phyloP scores from a whole-genome alignment of 2,329 filamentous ascomycete species.

The Ploettnerulaceae sp. region DNA sequence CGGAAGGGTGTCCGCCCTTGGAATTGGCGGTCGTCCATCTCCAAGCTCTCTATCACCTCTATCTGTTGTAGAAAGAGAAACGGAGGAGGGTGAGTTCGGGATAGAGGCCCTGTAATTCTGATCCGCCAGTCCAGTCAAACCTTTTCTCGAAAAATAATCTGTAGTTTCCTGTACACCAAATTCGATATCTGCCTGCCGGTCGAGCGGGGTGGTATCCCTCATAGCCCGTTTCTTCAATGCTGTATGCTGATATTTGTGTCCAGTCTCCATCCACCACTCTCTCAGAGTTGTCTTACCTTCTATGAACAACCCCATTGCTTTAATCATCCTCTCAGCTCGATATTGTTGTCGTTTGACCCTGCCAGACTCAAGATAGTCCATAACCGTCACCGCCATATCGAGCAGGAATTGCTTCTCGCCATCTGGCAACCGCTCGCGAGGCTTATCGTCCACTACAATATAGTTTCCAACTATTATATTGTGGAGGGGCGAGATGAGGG shows the following conservation, averaged over 20 bases:
- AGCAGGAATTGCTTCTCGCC: slow-evolving; percentile 50
- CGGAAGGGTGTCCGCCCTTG: slow-evolving; percentile 16
- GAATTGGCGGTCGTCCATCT: slow-evolving; percentile 20
- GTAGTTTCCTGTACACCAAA: slow-evolving; percentile 31
- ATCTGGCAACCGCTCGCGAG: slow-evolving; percentile 45
- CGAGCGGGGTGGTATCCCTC: slow-evolving; percentile 13
- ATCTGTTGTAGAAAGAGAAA: slow-evolving; percentile 4
- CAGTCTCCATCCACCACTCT: slow-evolving; percentile 30
- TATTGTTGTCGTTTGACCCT: slow-evolving; percentile 47
- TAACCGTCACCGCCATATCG: slow-evolving; percentile 51
- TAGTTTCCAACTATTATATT: slow-evolving; percentile 56
- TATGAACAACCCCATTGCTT: slow-evolving; percentile 50
- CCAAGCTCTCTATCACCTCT: slow-evolving; percentile 9
- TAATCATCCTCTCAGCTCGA: slow-evolving; percentile 49
- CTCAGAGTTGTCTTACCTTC: slow-evolving; percentile 42
- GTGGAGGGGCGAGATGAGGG: slow-evolving; percentile 50
- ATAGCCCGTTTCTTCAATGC: slow-evolving; percentile 14
- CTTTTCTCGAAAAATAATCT: slow-evolving; percentile 22
- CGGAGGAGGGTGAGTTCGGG: slow-evolving; percentile 20
- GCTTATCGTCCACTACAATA: slow-evolving; percentile 53
- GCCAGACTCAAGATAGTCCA: slow-evolving; percentile 56
- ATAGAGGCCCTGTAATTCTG: slow-evolving; percentile 16
- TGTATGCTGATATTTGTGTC: slow-evolving; percentile 23
- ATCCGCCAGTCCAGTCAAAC: slow-evolving; percentile 25
- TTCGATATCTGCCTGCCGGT: slow-evolving; percentile 26